These are phyloP conservation scores for Sugiyamaella lignohabitans DNA, from an alignment of 805 yeast species.

Conservation along the genomic window DNA sequence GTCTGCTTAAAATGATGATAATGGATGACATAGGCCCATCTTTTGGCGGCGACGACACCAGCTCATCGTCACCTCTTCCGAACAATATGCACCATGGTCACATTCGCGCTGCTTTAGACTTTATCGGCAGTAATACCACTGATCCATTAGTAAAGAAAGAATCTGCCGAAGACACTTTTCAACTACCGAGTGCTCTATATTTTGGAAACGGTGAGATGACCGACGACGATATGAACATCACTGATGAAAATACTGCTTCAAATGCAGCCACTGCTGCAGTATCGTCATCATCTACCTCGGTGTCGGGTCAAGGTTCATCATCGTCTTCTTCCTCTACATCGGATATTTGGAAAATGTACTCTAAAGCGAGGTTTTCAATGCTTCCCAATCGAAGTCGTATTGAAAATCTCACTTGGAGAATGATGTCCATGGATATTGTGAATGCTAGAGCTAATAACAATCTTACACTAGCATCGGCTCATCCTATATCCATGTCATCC, in stretches of 20 bases:
- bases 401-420: constrained; percentile 83
- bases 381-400: constrained; percentile 70
- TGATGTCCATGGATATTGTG: constrained; percentile 44
- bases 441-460: background rate
- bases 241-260: background rate
- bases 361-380: constrained; percentile 57
- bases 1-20: too few relatives aligned
- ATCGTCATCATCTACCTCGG: too few relatives aligned
- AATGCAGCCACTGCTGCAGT: background rate
- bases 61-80: background rate
- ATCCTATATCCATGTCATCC: too few relatives aligned
- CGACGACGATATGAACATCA: background rate
- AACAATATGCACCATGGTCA: background rate
- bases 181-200: background rate
- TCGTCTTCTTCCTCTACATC: constrained; percentile 26
- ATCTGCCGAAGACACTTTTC: background rate
- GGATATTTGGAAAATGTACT: constrained; percentile 75
- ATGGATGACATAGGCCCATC: background rate
- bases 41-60: background rate
- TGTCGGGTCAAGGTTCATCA: constrained; percentile 26
- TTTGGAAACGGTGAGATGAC: background rate
- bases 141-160: too few relatives aligned
- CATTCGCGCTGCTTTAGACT: background rate
- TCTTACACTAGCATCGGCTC: too few relatives aligned
- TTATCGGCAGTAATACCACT: too few relatives aligned